Base-by-base conservation (phyloP, 495 filamentous ascomycete genomes). In the Melanomma pulvis-pyrius region DNA sequence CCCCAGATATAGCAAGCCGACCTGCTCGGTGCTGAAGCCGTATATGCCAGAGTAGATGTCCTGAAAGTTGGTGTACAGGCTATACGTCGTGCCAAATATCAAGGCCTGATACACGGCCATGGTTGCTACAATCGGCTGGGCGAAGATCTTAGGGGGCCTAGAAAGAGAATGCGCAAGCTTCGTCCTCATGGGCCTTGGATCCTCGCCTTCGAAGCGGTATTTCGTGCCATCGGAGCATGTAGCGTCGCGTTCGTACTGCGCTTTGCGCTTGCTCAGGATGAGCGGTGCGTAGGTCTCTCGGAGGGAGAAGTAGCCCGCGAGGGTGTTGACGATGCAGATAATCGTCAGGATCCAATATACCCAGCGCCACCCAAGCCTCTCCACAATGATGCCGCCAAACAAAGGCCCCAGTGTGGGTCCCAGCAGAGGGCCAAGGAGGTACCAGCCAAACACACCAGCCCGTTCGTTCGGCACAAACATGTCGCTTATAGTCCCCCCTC, bases 41-140 rank as follows among this genome's bases (percentile, higher is more conserved):
- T 80, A 81, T n/a, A 67, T 50, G 13, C 59, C 70, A 32, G 73
- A 69, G 60, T 78, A 80, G 9, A 81, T 74, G 19, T 21, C 22
- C n/a, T 75, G 65, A 46, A 80, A 74, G 46, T 77, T 79, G 11
- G 79, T 77, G 55, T 80, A 77, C 26, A 81, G 70, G 13, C 78
- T 70, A 59, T 77, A 80, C 15, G 80, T 61, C n/a, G 77, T 64
- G 1, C 77, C 76, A 59, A 77, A 80, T 2, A 77, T 56, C 6
- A 80, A 62, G 12, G 76, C 71, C 56, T 76, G 71, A 71, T 77
- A 79, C n/a, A 78, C 30, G 11, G 77, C 74, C n/a, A 80, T 59
- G 7, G 71, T 55, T 29, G 78, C 67, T 4, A 80, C 59, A 34
- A 81, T 76, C 17, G 76, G 77, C 34, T 67, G 63, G 2, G 76